Evolutionary conservation across 257 asterid genomes (phyloP), one percentile per base, ranked within the genome.

Genomic region (Solanum gandarillasii): DNA sequence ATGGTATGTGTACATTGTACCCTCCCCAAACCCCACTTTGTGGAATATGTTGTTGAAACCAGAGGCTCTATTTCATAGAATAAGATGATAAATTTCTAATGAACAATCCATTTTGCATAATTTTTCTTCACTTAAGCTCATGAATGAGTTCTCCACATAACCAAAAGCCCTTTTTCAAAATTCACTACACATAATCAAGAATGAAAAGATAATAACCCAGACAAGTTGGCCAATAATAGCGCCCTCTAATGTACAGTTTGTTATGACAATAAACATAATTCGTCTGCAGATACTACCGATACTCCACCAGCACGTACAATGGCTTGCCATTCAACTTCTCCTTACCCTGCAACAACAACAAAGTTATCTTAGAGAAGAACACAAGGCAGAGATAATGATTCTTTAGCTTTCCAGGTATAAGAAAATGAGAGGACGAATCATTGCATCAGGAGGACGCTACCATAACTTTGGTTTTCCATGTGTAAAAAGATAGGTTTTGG

Each of bases 321-420:
- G 98, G 94, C 92, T 95, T 95, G 81, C 96, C 95, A n/a, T 93
- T 92, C 90, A 95, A 90, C 38, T 93, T 89, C 34, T 93, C 96
- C 62, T 93, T 89, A 32, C 98, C 98, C 98, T 95, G 79, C 88
- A 90, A 38, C 46, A 76, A 48, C 83, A 10, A 43, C 27, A 73
- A 32, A 65, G 65, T 25, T 13, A 31, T 16, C 23, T 85, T 79
- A 12, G 1, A 5, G 60, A 85, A 65, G 38, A 84, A 35, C 36
- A 62, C 71, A 67, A 13, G 6, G 31, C 60, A 14, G 85, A 81
- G 27, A 4, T 31, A 81, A 81, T 46, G 67, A 39, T 14, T 79
- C 67, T 43, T 43, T 43, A 79, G 65, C 38, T 79, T 76, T 2
- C 12, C 23, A n/a, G 52, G 20, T 74, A 36, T 36, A 74, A 36